phyloP scores from a whole-genome alignment of 495 filamentous ascomycete genomes.

The Aspergillus olivimuriae region DNA sequence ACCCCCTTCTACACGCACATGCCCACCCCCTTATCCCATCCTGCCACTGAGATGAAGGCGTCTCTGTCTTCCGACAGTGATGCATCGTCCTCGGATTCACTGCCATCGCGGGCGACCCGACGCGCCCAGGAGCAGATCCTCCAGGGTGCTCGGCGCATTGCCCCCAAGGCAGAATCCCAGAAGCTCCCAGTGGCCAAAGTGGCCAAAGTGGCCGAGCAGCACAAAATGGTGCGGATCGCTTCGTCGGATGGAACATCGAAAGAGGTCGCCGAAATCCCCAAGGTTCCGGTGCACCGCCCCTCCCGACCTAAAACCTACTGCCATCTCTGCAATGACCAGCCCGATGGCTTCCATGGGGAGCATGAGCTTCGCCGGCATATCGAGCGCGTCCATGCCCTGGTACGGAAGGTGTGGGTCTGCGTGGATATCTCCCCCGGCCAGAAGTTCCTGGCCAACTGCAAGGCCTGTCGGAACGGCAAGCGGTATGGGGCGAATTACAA shows the following conservation, averaged over 20 bases:
- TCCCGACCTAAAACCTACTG: slow-evolving; percentile 73
- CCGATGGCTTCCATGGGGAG: slow-evolving; percentile 85
- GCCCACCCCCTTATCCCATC: slow-evolving; percentile 12
- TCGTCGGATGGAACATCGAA: slow-evolving; percentile 55
- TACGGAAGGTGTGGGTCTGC: slow-evolving; percentile 77
- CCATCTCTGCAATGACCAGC: slow-evolving; percentile 64
- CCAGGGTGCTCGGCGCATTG: slow-evolving; percentile 38
- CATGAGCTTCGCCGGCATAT: slow-evolving; percentile 88
- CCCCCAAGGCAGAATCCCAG: slow-evolving; percentile 34
- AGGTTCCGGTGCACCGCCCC: slow-evolving; percentile 67
- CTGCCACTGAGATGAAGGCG: slow-evolving; percentile 29
- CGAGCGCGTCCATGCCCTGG: slow-evolving; percentile 67
- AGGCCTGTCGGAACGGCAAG: slow-evolving; percentile 72
- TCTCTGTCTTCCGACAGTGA: slow-evolving; percentile 31
- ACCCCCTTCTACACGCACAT: too few relatives aligned
- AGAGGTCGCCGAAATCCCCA: slow-evolving; percentile 57
- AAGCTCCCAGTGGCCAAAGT: slow-evolving; percentile 22
- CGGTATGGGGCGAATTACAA: slow-evolving; percentile 93
- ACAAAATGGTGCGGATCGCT: slow-evolving; percentile 49
- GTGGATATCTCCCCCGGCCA: slow-evolving; percentile 55
- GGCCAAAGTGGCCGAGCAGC: slow-evolving; percentile 21
- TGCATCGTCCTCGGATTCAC: slow-evolving; percentile 18
- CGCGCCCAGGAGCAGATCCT: slow-evolving; percentile 40
- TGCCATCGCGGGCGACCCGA: slow-evolving; percentile 33
- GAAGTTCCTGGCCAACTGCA: slow-evolving; percentile 75